Percentiles rank a stretch among this genome's conserved stretches.
phyloP scores from a whole-genome alignment of 495 filamentous ascomycete genomes.

The Rostrohypoxylon terebratum region DNA sequence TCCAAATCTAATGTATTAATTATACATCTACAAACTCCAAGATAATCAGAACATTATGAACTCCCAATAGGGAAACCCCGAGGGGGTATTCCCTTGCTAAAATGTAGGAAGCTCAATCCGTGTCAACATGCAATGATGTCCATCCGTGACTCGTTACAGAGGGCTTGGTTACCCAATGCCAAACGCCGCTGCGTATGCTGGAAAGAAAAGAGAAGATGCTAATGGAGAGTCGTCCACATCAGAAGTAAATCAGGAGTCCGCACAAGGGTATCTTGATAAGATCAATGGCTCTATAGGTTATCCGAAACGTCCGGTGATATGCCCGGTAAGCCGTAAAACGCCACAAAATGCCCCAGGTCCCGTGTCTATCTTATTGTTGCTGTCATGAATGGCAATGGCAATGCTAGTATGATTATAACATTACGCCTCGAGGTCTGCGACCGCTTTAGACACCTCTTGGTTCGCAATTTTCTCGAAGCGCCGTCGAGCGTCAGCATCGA shows the following conservation, averaged over 20 bases:
- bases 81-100: background rate
- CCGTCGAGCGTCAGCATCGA: constrained; percentile 64
- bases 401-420: background rate
- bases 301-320: constrained; percentile 39
- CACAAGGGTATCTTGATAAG: constrained; percentile 45
- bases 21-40: constrained; percentile 28
- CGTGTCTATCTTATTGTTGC: constrained; percentile 31
- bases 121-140: constrained; percentile 31
- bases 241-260: constrained; percentile 35
- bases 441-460: constrained; percentile 78
- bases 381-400: constrained; percentile 9
- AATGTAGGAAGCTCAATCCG: constrained; percentile 24
- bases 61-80: constrained; percentile 9
- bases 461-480: constrained; percentile 76
- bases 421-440: constrained; percentile 60
- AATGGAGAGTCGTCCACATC: constrained; percentile 3
- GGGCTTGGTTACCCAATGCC: constrained; percentile 25
- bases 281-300: constrained; percentile 44
- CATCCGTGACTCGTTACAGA: constrained; percentile 28
- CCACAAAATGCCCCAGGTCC: constrained; percentile 40
- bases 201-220: constrained; percentile 12
- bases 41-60: constrained; percentile 14
- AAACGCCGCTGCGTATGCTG: constrained; percentile 42
- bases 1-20: constrained; percentile 29
- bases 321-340: constrained; percentile 44